Conservation (phyloP, 441 rosid species). For the Euphorbia celastroides region DNA sequence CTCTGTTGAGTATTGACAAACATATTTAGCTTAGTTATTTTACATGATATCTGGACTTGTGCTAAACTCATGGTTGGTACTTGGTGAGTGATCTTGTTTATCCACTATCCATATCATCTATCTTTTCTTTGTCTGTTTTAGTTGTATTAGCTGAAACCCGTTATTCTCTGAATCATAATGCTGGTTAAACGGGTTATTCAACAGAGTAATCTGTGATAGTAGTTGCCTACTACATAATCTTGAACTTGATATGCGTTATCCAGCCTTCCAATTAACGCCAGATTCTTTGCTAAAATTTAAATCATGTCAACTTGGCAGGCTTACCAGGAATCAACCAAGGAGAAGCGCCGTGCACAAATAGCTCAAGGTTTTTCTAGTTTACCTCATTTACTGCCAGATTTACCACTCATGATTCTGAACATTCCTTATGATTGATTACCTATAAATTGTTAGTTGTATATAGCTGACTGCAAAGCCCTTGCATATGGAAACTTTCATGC, state of each 20-base stretch:
- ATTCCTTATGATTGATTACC: background rate
- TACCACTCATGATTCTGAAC: slow-evolving; percentile 6
- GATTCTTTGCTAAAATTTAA: background rate
- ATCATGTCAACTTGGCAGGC: slow-evolving; percentile 39
- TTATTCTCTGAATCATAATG: background rate
- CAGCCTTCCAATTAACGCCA: background rate
- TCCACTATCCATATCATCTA: background rate
- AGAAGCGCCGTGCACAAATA: slow-evolving; percentile 88
- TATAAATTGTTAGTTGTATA: background rate
- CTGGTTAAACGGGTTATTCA: background rate
- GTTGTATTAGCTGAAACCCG: background rate
- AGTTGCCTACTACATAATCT: background rate
- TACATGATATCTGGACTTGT: background rate
- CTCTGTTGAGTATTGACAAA: background rate
- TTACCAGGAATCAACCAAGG: slow-evolving; percentile 94
- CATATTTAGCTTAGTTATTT: background rate
- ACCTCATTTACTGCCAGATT: background rate
- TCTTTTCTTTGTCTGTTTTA: background rate
- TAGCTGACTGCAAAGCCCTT: slow-evolving; percentile 3
- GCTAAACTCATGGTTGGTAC: background rate
- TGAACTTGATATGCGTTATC: background rate
- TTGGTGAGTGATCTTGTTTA: background rate
- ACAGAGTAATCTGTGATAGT: background rate
- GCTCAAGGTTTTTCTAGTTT: slow-evolving; percentile 72
- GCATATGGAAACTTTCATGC: background rate